A percentile compares a stretch with the other conserved stretches of the same genome.
phyloP scores from a whole-genome alignment of 192 early-diverging fungal species.

The Chytriomyces confervae region DNA sequence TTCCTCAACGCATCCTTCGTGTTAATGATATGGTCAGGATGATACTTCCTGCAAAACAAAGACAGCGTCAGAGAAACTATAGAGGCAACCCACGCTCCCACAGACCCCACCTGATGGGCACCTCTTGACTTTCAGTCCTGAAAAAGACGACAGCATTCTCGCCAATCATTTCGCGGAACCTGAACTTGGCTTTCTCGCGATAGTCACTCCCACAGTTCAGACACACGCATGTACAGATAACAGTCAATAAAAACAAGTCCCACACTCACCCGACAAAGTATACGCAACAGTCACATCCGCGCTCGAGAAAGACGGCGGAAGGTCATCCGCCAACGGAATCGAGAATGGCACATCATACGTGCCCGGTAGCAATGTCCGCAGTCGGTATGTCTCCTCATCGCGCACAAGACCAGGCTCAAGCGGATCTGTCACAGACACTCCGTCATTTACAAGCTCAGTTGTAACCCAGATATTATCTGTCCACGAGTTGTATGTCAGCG shows the following conservation, averaged over 20 bases:
- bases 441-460: neutral
- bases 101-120: too few relatives aligned
- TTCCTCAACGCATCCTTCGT: neutral
- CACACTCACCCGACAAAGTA: neutral
- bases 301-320: neutral
- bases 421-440: neutral
- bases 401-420: neutral
- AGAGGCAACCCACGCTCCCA: too few relatives aligned
- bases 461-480: neutral
- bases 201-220: too few relatives aligned
- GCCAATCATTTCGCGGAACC: neutral
- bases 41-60: neutral
- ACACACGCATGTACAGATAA: too few relatives aligned
- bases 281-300: neutral
- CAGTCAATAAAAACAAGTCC: too few relatives aligned
- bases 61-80: too few relatives aligned
- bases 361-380: neutral
- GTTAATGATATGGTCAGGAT: neutral
- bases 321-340: neutral
- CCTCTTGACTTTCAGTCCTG: too few relatives aligned
- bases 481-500: neutral
- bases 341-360: neutral
- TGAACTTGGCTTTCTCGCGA: neutral
- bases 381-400: neutral
- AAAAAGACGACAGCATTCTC: too few relatives aligned